Percentiles rank a stretch among this genome's conserved stretches.
phyloP scores from a whole-genome alignment of 23 red algal species.

The Cyanidiococcus yangmingshanensis region DNA sequence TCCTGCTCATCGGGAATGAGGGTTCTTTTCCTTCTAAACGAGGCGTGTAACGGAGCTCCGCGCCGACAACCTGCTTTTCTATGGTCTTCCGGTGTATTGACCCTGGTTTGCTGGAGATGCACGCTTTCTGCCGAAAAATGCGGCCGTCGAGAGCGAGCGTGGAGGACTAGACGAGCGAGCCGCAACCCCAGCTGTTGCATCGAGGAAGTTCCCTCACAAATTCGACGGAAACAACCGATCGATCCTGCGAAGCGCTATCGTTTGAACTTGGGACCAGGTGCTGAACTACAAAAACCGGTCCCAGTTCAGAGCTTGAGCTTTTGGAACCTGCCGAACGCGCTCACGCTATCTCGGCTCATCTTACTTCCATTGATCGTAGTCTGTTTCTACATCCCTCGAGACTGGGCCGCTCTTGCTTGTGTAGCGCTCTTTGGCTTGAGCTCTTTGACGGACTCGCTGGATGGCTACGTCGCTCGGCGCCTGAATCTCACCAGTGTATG shows the following conservation, averaged over 20 bases:
- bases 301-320: neutral
- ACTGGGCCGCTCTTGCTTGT: slow-evolving; percentile 13
- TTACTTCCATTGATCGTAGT: slow-evolving; percentile 39
- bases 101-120: too few species aligned
- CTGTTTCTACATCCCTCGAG: slow-evolving; percentile 26
- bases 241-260: neutral
- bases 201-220: neutral
- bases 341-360: slow-evolving; percentile 52
- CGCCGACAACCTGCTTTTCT: too few species aligned
- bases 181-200: neutral
- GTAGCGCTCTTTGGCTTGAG: slow-evolving; percentile 48
- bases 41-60: too few species aligned
- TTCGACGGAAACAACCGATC: neutral
- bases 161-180: too few species aligned
- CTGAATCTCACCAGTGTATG: slow-evolving; percentile 40
- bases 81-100: too few species aligned
- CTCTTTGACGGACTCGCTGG: slow-evolving; percentile 69
- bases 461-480: slow-evolving; percentile 82
- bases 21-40: too few species aligned
- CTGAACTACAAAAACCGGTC: neutral
- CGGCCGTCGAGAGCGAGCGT: too few species aligned
- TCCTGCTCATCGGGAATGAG: too few species aligned
- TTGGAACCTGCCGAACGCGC: slow-evolving; percentile 45
- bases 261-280: neutral
- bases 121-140: too few species aligned